Evolutionary conservation across 129 eudicot species (phyloP), one percentile per base, ranked within the genome.

Genomic region (Pulicaria dysenterica): DNA sequence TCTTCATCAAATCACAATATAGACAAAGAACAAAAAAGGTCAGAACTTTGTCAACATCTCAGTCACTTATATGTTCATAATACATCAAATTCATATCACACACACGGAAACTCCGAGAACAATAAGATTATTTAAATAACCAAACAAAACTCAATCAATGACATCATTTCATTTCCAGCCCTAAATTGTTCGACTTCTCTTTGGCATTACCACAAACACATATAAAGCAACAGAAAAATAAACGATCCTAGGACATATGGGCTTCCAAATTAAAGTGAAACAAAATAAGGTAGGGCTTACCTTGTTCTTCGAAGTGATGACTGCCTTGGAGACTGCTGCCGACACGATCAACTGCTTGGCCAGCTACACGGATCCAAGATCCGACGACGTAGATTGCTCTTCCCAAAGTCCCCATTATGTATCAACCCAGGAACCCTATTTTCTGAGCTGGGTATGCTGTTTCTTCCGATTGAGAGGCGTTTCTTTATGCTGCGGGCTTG

Each of bases 291-390:
- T 12, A 40, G 34, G 42, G 58, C 70, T 37, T 83, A 93, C 98
- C 78, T 46, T 87, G 87, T 83, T 93, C 98, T 59, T 87, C 85
- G 77, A 93, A 89, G 70, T 78, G 73, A 72, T 93, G 80, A 77
- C 68, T 87, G 65, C 95, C 98, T 75, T 89, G 98, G 41, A 93
- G 92, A 72, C 85, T 84, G 75, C 85, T 81, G 69, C 98, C 98
- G 58, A 85, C 90, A 48, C 98, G 98, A 89, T 93, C 98, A 47
- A 93, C 79, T 54, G 96, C 90, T 82, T 93, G 98, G 63, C 98
- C 98, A 49, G 96, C 84, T 34, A 72, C 87, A 13, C 98, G 88
- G 95, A 93, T 87, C 98, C 98, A 93, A 76, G 92, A 89, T 55
- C 96, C 98, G 36, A 89, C 90, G 64, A 89, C 75, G 79, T 93